Percentiles rank a stretch among this genome's conserved stretches.
Evolutionary conservation across 768 basidiomycete species (phyloP).

Genomic region (Kwoniella mangroviensis): DNA sequence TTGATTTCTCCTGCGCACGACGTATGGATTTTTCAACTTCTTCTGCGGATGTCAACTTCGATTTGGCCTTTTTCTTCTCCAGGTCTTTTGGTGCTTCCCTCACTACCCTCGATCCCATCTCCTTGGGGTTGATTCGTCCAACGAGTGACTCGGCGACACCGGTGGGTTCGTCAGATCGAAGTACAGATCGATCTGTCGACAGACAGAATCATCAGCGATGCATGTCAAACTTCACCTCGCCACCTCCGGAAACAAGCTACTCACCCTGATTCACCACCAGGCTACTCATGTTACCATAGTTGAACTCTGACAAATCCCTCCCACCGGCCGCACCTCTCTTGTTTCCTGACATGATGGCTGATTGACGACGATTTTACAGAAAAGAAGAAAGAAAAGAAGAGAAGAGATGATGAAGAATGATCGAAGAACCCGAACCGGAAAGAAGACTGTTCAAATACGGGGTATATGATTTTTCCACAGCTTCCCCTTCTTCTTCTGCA

Average conservation of each 20-base stretch:
- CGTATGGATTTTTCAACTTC: conserved; percentile 53
- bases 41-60: conserved; percentile 57
- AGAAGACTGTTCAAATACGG: not conserved
- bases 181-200: conserved; percentile 55
- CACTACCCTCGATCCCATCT: conserved; percentile 91
- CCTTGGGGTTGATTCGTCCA: conserved; percentile 82
- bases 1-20: conserved; percentile 66
- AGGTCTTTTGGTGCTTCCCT: conserved; percentile 83
- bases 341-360: conserved; percentile 49
- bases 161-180: conserved; percentile 94
- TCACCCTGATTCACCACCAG: conserved; percentile 83
- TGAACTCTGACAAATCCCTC: conserved; percentile 86
- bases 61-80: conserved; percentile 92
- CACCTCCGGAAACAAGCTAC: conserved; percentile 20
- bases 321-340: conserved; percentile 58
- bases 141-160: conserved; percentile 91
- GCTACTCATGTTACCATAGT: conserved; percentile 93
- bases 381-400: not conserved
- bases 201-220: conserved; percentile 1
- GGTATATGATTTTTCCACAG: not conserved
- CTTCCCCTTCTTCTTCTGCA: conserved; percentile 1
- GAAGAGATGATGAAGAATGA: not conserved
- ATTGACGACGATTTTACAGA: not conserved
- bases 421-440: not conserved
- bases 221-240: not conserved